Percentiles rank a stretch among this genome's conserved stretches.
Evolutionary conservation across 139 green algal genomes (phyloP).

Genomic region (Haematococcus lacustris): DNA sequence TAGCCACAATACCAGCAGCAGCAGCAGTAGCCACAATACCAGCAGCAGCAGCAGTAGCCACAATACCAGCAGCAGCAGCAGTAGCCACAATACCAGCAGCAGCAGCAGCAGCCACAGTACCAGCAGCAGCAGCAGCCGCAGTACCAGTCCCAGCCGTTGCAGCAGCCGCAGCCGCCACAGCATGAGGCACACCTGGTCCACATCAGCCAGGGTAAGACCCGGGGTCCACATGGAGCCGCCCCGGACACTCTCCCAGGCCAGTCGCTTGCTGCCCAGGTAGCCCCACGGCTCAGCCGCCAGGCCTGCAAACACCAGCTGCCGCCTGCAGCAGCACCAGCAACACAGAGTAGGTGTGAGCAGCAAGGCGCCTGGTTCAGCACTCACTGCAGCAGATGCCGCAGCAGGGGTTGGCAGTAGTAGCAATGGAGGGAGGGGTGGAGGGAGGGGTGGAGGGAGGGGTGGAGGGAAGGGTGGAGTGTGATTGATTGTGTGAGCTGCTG

Average conservation of each 20-base stretch:
- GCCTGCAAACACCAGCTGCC: constrained; percentile 42
- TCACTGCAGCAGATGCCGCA: neutral
- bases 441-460: neutral
- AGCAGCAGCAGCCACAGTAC: no score
- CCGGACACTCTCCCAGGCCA: constrained; percentile 61
- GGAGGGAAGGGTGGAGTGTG: no score
- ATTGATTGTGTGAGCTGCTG: no score
- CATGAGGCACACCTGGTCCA: constrained; percentile 41
- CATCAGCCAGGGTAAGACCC: constrained; percentile 30
- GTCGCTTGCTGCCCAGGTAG: constrained; percentile 58
- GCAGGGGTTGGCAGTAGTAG: neutral
- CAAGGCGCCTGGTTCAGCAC: neutral
- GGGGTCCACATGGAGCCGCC: constrained; percentile 8
- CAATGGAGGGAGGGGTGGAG: no score
- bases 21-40: no score
- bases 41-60: no score
- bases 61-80: no score
- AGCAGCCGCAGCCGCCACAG: neutral
- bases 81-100: no score
- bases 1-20: no score
- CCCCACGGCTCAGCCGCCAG: constrained; percentile 61
- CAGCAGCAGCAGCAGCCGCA: no score
- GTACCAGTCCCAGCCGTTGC: no score
- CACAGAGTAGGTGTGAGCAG: neutral
- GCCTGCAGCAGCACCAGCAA: no score